Evolutionary conservation across 768 basidiomycete species (phyloP), one percentile per base, ranked within the genome.

Genomic region (Trametes villosa): DNA sequence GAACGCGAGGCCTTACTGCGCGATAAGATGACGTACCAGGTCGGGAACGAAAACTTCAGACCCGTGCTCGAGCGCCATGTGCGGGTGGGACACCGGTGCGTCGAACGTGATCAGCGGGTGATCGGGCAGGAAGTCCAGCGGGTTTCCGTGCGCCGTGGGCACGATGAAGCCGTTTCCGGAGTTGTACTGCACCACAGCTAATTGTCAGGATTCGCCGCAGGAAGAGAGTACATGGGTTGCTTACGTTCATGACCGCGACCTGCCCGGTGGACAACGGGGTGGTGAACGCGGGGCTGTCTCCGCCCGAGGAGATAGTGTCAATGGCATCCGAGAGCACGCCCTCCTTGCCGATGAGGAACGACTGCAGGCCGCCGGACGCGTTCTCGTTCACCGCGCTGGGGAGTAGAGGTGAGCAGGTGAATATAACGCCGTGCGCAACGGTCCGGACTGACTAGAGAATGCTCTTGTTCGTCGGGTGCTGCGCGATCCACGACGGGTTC

Each of bases 11-110:
- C 46, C 5, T n/a, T 26, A 11, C 12, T 22, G 9, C 6, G 17
- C 48, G 3, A 7, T 15, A 29, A 1, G 33, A 18, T 22, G 1
- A 70, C 81, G 53, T 54, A 87, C 88, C 69, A 88, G 75, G 72
- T 89, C 89, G 0, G 88, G 82, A 9, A 90, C 76, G 63, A 89
- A 78, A 9, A 91, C 67, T 64, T 90, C 88, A 9, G 67, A 68
- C 6, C 76, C 75, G 66, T 84, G 76, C 71, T 87, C 79, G 30
- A 86, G 71, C 0, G 81, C 78, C 86, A 87, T 86, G 68, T 90
- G 89, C 12, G 89, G 88, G 69, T 88, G 82, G 1, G 87, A 86
- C 8, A 76, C 75, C 12, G 67, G 66, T 2, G 80, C 73, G 15
- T 86, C 83, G 76, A 90, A 89, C 13, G 79, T 79, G 69, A 86